phyloP scores from a whole-genome alignment of 805 yeast species.

The Metschnikowia henanensis region DNA sequence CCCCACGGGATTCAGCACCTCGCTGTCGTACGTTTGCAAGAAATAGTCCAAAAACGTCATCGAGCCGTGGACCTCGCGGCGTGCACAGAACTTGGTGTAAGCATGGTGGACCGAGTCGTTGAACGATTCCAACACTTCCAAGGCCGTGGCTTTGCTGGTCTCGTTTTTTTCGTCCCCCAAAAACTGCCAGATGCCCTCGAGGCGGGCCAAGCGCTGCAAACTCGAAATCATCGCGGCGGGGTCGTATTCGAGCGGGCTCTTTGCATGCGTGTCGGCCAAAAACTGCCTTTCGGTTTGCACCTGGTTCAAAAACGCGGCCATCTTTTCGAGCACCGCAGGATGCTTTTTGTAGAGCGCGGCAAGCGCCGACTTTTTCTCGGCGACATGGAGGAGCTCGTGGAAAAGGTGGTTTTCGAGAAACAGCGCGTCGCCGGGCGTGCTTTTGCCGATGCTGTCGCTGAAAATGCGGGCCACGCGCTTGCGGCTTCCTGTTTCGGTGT shows the following conservation, averaged over 20 bases:
- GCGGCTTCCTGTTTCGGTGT: constrained; percentile 23
- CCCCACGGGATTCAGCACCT: constrained; percentile 24
- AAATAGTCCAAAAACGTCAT: constrained; percentile 38
- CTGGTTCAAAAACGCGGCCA: constrained; percentile 14
- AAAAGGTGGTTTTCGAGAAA: constrained; percentile 16
- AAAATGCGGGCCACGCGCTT: constrained; percentile 30
- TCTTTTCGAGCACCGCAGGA: constrained; percentile 9
- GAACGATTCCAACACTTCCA: constrained; percentile 14
- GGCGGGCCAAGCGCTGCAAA: constrained; percentile 13
- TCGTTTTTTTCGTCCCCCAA: constrained; percentile 3
- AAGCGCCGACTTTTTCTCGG: neutral
- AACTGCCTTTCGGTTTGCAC: constrained; percentile 15
- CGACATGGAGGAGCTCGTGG: constrained; percentile 8
- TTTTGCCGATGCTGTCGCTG: constrained; percentile 16
- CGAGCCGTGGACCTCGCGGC: constrained; percentile 6
- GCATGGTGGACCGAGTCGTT: constrained; percentile 19
- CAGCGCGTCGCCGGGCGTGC: constrained; percentile 1
- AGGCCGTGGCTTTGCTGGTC: constrained; percentile 6
- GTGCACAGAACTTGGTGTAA: constrained; percentile 6
- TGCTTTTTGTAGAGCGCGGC: constrained; percentile 11
- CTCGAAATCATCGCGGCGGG: constrained; percentile 14
- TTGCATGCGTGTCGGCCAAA: constrained; percentile 7
- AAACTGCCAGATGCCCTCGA: constrained; percentile 10
- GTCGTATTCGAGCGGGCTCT: constrained; percentile 9
- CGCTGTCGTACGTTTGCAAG: constrained; percentile 41